These are phyloP conservation scores for Rugonectria rugulosa DNA, from an alignment of 2,329 filamentous ascomycete genomes.

Conservation along the genomic window DNA sequence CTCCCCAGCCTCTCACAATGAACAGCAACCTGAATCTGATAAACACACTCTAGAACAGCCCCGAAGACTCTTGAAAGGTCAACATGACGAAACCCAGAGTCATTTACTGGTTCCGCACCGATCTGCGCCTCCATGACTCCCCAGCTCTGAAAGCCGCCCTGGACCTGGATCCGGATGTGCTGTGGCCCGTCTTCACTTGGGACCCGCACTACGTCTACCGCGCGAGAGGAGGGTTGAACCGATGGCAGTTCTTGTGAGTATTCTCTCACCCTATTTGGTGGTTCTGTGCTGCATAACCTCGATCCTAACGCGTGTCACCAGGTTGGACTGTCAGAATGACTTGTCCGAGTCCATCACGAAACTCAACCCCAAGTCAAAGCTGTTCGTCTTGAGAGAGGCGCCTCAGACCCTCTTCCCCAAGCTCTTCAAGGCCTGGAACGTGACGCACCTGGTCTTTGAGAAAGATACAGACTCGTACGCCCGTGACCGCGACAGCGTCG, in stretches of 20 bases:
- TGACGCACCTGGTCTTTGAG: slow-evolving; percentile 81
- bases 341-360: slow-evolving; percentile 71
- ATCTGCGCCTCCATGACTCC: slow-evolving; percentile 79
- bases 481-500: slow-evolving; percentile 66
- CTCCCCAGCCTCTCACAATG: no score
- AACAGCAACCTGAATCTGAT: background rate
- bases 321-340: slow-evolving; percentile 76
- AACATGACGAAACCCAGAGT: slow-evolving; percentile 55
- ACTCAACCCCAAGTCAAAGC: slow-evolving; percentile 74
- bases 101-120: slow-evolving; percentile 82
- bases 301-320: slow-evolving; percentile 39
- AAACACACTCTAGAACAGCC: background rate
- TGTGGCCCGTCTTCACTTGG: slow-evolving; percentile 83
- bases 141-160: slow-evolving; percentile 76
- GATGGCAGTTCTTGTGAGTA: slow-evolving; percentile 74
- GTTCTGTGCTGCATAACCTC: background rate
- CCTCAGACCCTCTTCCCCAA: slow-evolving; percentile 76
- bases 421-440: slow-evolving; percentile 75
- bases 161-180: slow-evolving; percentile 69
- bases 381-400: slow-evolving; percentile 76
- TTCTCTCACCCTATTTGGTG: background rate
- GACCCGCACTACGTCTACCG: slow-evolving; percentile 82
- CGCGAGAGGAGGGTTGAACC: slow-evolving; percentile 73
- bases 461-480: slow-evolving; percentile 80
- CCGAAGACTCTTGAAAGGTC: background rate